Conservation (phyloP, 2,329 filamentous ascomycete species). For the Berkeleyomyces rouxiae region DNA sequence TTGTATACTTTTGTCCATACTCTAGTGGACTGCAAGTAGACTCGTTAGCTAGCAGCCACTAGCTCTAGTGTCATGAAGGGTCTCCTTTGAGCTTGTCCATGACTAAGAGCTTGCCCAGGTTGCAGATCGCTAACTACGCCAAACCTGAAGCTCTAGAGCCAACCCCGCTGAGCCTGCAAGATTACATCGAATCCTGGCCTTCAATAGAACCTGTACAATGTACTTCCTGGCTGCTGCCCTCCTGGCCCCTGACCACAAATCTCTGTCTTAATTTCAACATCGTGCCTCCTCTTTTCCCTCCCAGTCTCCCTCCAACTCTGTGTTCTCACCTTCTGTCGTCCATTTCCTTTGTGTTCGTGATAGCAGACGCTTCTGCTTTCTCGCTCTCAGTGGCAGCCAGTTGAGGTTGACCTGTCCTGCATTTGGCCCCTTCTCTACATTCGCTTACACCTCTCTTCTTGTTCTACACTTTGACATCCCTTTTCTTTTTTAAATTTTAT, state of each 20-base stretch:
- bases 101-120: background rate
- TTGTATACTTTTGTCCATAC: no score
- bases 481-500: background rate
- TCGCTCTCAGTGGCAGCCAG: background rate
- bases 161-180: background rate
- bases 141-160: background rate
- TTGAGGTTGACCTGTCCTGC: background rate
- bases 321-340: background rate
- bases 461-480: background rate
- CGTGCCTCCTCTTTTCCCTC: background rate
- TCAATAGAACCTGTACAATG: no score
- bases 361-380: background rate
- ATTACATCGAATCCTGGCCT: background rate
- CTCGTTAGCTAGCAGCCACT: background rate
- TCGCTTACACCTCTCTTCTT: background rate
- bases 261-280: background rate
- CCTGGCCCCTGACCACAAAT: background rate
- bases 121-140: background rate
- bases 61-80: background rate
- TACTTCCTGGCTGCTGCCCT: background rate
- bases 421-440: background rate
- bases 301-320: background rate
- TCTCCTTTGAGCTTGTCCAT: background rate
- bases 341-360: background rate
- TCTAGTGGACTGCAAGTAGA: no score